Conservation (phyloP, 1,139 yeast species). For the Hansenula lynferdii region DNA sequence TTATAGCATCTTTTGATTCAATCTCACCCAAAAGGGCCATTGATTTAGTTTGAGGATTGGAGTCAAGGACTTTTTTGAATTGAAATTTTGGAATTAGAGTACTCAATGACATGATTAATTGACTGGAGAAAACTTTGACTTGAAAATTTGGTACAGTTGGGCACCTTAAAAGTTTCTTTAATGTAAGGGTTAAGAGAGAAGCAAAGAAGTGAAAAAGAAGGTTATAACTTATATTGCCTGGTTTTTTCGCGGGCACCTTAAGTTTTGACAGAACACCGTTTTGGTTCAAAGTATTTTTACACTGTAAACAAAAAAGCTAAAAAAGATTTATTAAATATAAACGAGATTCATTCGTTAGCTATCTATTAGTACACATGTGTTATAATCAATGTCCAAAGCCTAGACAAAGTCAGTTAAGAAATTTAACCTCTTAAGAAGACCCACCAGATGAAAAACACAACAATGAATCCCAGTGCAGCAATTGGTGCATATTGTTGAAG, state of each 20-base stretch:
- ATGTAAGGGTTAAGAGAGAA: background rate
- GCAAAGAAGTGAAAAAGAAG: no score
- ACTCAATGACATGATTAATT: background rate
- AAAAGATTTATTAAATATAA: no score
- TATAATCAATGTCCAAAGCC: no score
- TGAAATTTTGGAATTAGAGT: constrained; percentile 28
- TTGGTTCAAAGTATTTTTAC: no score
- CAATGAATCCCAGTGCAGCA: constrained; percentile 62
- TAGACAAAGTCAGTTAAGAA: no score
- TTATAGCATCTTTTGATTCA: constrained; percentile 55
- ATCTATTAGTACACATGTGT: no score
- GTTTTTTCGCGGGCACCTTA: no score
- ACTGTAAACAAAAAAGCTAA: no score
- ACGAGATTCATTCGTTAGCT: no score
- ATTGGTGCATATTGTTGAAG: constrained; percentile 87
- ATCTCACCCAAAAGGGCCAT: constrained; percentile 65
- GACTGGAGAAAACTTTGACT: background rate
- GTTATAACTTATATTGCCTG: no score
- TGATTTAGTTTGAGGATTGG: constrained; percentile 63
- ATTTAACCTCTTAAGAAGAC: constrained; percentile 44
- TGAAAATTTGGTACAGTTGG: background rate
- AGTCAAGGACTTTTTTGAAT: constrained; percentile 37
- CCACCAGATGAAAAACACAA: constrained; percentile 83
- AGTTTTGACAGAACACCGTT: no score
- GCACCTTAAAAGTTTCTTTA: no score